Evolutionary conservation across 441 rosid genomes (phyloP).

Genomic region (Pelargonium fulgidum): DNA sequence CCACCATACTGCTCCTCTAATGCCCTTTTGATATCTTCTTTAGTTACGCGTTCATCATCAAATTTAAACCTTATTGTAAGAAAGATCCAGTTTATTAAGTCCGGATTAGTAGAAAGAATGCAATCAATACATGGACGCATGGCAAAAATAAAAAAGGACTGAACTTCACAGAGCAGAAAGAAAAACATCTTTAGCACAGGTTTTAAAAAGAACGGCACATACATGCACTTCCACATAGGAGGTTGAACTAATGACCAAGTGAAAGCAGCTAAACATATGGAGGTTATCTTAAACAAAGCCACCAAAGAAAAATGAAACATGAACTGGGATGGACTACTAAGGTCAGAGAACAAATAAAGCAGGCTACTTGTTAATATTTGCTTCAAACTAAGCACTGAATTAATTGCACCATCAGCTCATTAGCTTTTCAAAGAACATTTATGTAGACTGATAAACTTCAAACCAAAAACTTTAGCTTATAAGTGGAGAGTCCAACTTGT

Average conservation of each 20-base stretch:
- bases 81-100: background rate
- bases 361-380: background rate
- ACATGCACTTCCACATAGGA: background rate
- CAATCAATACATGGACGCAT: background rate
- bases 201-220: background rate
- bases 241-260: background rate
- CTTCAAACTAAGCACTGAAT: background rate
- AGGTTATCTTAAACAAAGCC: background rate
- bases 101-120: background rate
- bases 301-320: slow-evolving; percentile 3
- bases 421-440: background rate
- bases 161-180: background rate
- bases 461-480: no score
- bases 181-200: background rate
- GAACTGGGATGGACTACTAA: background rate
- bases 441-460: background rate
- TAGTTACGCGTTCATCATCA: slow-evolving; percentile 96
- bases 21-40: slow-evolving; percentile 86
- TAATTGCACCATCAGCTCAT: background rate
- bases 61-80: slow-evolving; percentile 60
- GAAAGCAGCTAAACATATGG: background rate
- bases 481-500: no score
- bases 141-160: background rate
- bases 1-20: slow-evolving; percentile 98
- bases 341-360: background rate